Percentiles rank a stretch among this genome's conserved stretches.
These are phyloP conservation scores for Sporothrix globosa DNA, from an alignment of 2,329 filamentous ascomycete species.

Conservation along the genomic window DNA sequence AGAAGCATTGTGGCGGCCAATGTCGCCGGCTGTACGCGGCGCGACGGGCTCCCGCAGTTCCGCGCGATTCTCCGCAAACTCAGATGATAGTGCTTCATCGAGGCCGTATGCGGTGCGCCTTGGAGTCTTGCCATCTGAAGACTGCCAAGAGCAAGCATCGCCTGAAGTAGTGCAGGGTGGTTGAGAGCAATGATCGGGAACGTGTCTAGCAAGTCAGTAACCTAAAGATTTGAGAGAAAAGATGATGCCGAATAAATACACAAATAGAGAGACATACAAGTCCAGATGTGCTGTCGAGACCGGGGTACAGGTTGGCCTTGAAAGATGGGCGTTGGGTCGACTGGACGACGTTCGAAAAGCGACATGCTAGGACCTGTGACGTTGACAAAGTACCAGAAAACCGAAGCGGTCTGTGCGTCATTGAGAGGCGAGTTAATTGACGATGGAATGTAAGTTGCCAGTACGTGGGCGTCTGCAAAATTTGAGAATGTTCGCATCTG, in stretches of 20 bases:
- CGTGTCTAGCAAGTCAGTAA: conserved; percentile 59
- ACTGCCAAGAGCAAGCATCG: conserved; percentile 84
- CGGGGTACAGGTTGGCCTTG: conserved; percentile 62
- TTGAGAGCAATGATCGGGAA: conserved; percentile 82
- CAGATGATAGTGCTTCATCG: conserved; percentile 89
- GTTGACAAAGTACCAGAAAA: conserved; percentile 91
- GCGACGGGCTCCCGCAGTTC: conserved; percentile 69
- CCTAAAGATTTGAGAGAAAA: no score
- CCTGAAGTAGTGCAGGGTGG: conserved; percentile 84
- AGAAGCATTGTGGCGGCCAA: conserved; percentile 86
- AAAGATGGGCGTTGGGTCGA: conserved; percentile 70
- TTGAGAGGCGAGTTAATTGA: conserved; percentile 72
- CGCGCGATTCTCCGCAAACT: conserved; percentile 77
- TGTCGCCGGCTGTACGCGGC: conserved; percentile 75
- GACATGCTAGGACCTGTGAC: conserved; percentile 86
- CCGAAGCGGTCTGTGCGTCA: conserved; percentile 75
- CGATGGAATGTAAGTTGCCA: conserved; percentile 69
- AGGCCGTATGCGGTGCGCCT: conserved; percentile 71
- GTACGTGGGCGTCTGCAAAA: conserved; percentile 53
- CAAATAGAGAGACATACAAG: conserved; percentile 52
- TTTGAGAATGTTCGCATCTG: conserved; percentile 55
- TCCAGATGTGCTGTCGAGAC: conserved; percentile 67
- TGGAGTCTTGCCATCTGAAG: conserved; percentile 86
- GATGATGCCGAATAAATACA: not conserved
- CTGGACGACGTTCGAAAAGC: conserved; percentile 80